Evolutionary conservation across 495 filamentous ascomycete species (phyloP), one percentile per base, ranked within the genome.

Genomic region (Podospora pseudoanserina): DNA sequence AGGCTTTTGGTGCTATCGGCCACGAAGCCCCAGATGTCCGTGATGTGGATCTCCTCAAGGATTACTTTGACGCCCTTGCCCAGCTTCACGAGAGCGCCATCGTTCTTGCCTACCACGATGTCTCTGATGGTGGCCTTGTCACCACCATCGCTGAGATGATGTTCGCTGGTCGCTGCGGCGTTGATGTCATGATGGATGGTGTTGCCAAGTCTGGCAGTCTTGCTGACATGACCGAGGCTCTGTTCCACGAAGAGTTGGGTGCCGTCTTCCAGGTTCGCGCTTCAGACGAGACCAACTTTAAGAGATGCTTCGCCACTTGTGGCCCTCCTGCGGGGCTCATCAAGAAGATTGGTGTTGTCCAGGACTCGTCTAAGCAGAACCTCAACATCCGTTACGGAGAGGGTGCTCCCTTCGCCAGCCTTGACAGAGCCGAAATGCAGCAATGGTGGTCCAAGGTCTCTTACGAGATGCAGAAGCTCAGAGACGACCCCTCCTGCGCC

Each of bases 171-270:
- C 89, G 95, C 57, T 96, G 93, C 72, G 96, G 96, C 68, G 86
- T 92, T 27, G 89, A 94, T 65, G 81, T 98, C 54, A 90, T 91
- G 85, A 80, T 97, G 68, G 94, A 97, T 75, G 85, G 83, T 56
- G 83, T 96, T 60, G 73, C 86, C 1, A 78, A 78, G 23, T 85
- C 81, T 20, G 82, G 80, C 65, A 82, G 89, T 60, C 79, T 88
- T 23, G 77, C 81, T 15, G 86, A 91, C 73, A 75, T 96, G 60
- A 78, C 96, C 3, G 87, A 90, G 64, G 86, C 90, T 1, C 85
- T 99, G 5, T 98, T 99, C 85, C 97, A 92, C 73, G 96, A 98
- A 76, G 95, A 98, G 77, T 86, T 99, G n/a, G 94, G 94, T 66
- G 95, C 94, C 19, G 91, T 99, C 39, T 98, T 98, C 86, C 94